phyloP scores from a whole-genome alignment of 2,329 filamentous ascomycete genomes.

The Lachnellula occidentalis region DNA sequence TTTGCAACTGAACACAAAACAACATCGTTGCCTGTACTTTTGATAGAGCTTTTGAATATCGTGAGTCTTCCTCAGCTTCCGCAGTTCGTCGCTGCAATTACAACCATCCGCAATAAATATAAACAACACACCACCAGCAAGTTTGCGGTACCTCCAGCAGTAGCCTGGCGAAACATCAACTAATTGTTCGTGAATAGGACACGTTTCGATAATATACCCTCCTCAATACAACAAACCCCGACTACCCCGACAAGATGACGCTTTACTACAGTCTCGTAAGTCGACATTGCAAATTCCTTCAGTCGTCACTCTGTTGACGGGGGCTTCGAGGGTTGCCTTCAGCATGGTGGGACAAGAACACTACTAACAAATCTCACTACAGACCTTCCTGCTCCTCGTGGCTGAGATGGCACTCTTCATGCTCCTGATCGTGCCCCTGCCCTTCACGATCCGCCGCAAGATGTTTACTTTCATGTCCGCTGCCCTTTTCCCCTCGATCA shows the following conservation, averaged over 20 bases:
- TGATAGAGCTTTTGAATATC: neutral
- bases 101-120: neutral
- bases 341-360: neutral
- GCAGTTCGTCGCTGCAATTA: neutral
- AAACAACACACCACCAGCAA: too few relatives aligned
- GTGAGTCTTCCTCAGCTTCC: neutral
- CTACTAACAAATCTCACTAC: neutral
- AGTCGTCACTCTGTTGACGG: neutral
- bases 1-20: neutral
- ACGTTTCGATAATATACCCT: constrained; percentile 14
- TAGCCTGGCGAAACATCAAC: constrained; percentile 6
- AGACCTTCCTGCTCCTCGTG: constrained; percentile 82
- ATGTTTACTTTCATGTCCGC: constrained; percentile 71
- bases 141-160: too few relatives aligned
- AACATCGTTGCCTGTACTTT: neutral
- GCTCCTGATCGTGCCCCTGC: constrained; percentile 77
- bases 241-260: constrained; percentile 37
- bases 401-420: constrained; percentile 79
- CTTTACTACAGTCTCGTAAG: constrained; percentile 47
- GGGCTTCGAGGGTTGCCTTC: neutral
- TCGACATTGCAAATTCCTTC: constrained; percentile 4
- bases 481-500: constrained; percentile 41
- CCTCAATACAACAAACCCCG: constrained; percentile 5
- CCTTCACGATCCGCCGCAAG: constrained; percentile 55
- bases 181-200: constrained; percentile 20